Base-by-base conservation (phyloP, 2,329 filamentous ascomycete genomes). In the Sarocladium brachiariae region DNA sequence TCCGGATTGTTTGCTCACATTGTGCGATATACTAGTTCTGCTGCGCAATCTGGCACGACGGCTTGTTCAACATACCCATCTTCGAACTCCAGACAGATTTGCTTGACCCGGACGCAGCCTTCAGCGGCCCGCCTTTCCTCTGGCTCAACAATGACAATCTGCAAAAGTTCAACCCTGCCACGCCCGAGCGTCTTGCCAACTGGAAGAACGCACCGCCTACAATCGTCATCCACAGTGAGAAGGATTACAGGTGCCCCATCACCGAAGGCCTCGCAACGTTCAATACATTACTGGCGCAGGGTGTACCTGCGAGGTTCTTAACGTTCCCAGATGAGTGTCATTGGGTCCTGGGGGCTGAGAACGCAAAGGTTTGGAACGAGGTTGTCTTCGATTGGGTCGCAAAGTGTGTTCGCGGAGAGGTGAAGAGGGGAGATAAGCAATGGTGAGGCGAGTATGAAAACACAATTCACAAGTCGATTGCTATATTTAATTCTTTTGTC, bases 271-370 rank as follows among this genome's bases (percentile, higher is more conserved):
- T 91, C 24, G 78, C 83, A 0, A 78, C 82, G 0, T 91, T 90
- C 65, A 87, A 89, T 54, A 78, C 84, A 1, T 69, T 91, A 23
- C 86, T 90, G 67, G 75, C 76, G 13, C 73, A 76, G 49, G 83
- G 83, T 1, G 75, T 90, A 2, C 78, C 84, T 31, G 87, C 83
- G 55, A 78, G 81, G 53, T 82, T 89, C 53, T 58, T 91, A 61
- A 83, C 77, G 1, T 91, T 90, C 59, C 79, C 84, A 0, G 86
- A 88, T 61, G 86, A 89, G 66, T 81, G 83, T 48, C 84, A 87
- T 59, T 86, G 78, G 76, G 83, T 88, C 3, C 60, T 84, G 45
- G 83, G 84, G 55, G 78, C 78, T 1, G 84, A 87, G 65, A 89
- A 89, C 60, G 73, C 75, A 18, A 66, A 87, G 45, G 67, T 84